Conservation (phyloP, 192 early-diverging fungal genomes). For the Umbelopsis isabellina region DNA sequence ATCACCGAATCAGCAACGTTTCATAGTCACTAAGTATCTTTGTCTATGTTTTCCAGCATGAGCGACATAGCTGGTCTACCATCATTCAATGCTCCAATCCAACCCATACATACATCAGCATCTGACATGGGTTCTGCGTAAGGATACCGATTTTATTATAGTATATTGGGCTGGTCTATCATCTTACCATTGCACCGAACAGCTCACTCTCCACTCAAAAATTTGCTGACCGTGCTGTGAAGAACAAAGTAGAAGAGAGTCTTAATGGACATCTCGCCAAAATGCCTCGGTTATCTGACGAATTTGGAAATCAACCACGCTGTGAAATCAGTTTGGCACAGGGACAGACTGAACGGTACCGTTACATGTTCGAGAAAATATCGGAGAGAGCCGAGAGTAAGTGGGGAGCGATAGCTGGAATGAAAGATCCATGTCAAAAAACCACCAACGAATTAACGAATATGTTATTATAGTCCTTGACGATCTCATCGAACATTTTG, state of each 20-base stretch:
- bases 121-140: background rate
- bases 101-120: background rate
- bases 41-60: background rate
- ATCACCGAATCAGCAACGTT: background rate
- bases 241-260: slow-evolving; percentile 54
- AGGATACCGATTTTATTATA: background rate
- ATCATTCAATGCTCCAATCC: background rate
- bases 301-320: slow-evolving; percentile 16
- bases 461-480: slow-evolving; percentile 36
- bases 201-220: slow-evolving; percentile 27
- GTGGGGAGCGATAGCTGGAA: background rate
- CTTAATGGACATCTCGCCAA: slow-evolving; percentile 60
- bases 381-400: slow-evolving; percentile 63
- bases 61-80: slow-evolving; percentile 5
- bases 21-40: background rate
- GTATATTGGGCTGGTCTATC: background rate
- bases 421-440: background rate
- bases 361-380: slow-evolving; percentile 83
- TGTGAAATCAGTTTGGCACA: slow-evolving; percentile 32
- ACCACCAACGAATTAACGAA: background rate
- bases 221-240: slow-evolving; percentile 49
- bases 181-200: background rate
- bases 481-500: slow-evolving; percentile 62
- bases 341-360: slow-evolving; percentile 59
- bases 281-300: background rate